phyloP scores from a whole-genome alignment of 805 yeast species.

The Candida broadrunensis region DNA sequence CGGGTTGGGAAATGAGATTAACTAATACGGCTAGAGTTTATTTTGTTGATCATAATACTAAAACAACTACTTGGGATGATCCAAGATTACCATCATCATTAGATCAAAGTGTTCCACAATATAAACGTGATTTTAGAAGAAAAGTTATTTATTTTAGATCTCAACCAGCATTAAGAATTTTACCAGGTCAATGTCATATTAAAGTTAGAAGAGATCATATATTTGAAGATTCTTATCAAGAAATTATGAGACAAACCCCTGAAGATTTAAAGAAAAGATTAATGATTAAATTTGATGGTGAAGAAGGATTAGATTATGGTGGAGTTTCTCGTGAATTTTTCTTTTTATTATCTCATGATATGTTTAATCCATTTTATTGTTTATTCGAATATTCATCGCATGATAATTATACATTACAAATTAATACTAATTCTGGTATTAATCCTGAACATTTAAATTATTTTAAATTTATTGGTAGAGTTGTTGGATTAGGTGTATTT shows the following conservation, averaged over 20 bases:
- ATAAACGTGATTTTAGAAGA: slow-evolving; percentile 97
- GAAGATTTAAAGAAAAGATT: slow-evolving; percentile 96
- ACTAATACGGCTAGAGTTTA: slow-evolving; percentile 98
- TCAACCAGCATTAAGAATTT: slow-evolving; percentile 93
- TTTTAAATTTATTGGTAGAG: slow-evolving; percentile 97
- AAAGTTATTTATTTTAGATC: slow-evolving; percentile 96
- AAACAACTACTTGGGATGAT: slow-evolving; percentile 99
- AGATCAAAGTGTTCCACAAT: slow-evolving; percentile 98
- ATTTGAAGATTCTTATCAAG: slow-evolving; percentile 97
- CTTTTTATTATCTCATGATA: slow-evolving; percentile 93
- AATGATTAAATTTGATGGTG: slow-evolving; percentile 98
- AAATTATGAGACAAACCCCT: slow-evolving; percentile 97
- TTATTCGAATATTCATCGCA: slow-evolving; percentile 96
- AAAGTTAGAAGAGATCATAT: slow-evolving; percentile 96
- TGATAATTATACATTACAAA: slow-evolving; percentile 96
- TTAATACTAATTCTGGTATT: slow-evolving; percentile 94
- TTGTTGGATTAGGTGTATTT: slow-evolving; percentile 97
- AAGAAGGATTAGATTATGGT: slow-evolving; percentile 99
- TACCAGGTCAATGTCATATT: slow-evolving; percentile 98
- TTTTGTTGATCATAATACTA: slow-evolving; percentile 98
- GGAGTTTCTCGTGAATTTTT: slow-evolving; percentile 98
- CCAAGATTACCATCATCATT: slow-evolving; percentile 96
- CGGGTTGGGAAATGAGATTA: slow-evolving; percentile 99
- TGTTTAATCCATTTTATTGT: slow-evolving; percentile 98
- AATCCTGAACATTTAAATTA: slow-evolving; percentile 98